Base-by-base conservation (phyloP, 306 rosid genomes). In the Rosa lucieae region DNA sequence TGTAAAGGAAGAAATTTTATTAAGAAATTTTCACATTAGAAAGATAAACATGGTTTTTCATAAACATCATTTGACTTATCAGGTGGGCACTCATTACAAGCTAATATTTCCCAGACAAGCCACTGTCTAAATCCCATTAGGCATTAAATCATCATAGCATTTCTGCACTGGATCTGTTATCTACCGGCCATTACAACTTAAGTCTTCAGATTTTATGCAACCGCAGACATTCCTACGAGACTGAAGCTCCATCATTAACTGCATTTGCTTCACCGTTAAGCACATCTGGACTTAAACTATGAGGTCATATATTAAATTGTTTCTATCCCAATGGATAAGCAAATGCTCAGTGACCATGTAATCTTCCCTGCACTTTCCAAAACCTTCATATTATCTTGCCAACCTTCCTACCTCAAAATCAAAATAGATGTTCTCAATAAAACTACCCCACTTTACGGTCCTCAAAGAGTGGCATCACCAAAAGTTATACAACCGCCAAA, bases 401-500 rank as follows among this genome's bases (percentile, higher is more conserved):
- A 29, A 72, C 42, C n/a, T 71, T 26, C 15, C 62, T 48, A 48
- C 15, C 15, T 29, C 55, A 49, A 48, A 71, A 47, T 17, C 42
- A 49, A 48, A 4, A 71, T 48, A 14, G 7, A 71, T 47, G 15
- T 48, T 48, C 59, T 14, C 23, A 71, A 29, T 47, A 44, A 46
- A 61, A 10, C 61, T 0, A 20, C 35, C 32, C 23, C 47, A 47
- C 39, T 71, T 40, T 14, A 39, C 10, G 42, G 17, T 65, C 23
- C 67, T 23, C 17, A 69, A 18, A 51, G 66, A 20, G 35, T 75
- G 32, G 55, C 49, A 75, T 9, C 79, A 23, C 35, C 10, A 13
- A 59, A 72, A 59, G 12, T 58, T 70, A 49, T 46, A n/a, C 26
- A 77, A 49, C 21, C 37, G 71, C 42, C 40, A 12, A 81, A 32